Base-by-base conservation (phyloP, 768 basidiomycete genomes). In the Rhizopogon rudus region DNA sequence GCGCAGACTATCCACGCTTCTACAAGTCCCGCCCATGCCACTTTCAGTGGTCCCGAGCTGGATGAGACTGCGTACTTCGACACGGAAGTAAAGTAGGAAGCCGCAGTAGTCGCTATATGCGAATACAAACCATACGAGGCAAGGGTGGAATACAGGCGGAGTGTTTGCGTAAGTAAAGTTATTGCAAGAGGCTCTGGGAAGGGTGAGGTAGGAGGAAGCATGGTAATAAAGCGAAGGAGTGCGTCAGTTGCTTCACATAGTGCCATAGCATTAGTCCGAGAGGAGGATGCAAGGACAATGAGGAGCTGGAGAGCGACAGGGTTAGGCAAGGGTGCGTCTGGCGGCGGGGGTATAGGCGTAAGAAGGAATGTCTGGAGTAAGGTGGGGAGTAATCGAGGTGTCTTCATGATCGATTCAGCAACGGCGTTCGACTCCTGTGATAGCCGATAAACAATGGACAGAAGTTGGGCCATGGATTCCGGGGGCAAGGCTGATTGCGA, bases 1-100 rank as follows among this genome's bases (percentile, higher is more conserved):
- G 93, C 92, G 61, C 91, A 95, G 3, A 81, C 75, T 6, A 77
- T 86, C 94, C 93, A 98, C 0, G 77, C 73, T 56, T 82, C 81
- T 2, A 92, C 60, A 8, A 93, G 70, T 9, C 72, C 70, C 5
- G 80, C 71, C 81, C 87, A 93, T 3, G 82, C 75, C 28, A 68
- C 40, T 70, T 71, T 41, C 82, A 74, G 22, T 53, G 63, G 52
- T 52, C 57, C 50, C 8, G 33, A 56, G 7, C n/a, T 45, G 28
- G 69, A 61, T 5, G 78, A 77, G 17, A 73, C 57, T 8, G 81
- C 63, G 54, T 80, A 83, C 46, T 67, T 66, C 7, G 76, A 75
- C 1, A 93, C 72, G 2, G 72, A 67, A 12, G 74, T 62, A 46
- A 91, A 76, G n/a, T 82, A 76, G 39, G 79, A 77, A 28, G 73